These are phyloP conservation scores for Suillus paluster DNA, from an alignment of 768 basidiomycete genomes.

Conservation along the genomic window DNA sequence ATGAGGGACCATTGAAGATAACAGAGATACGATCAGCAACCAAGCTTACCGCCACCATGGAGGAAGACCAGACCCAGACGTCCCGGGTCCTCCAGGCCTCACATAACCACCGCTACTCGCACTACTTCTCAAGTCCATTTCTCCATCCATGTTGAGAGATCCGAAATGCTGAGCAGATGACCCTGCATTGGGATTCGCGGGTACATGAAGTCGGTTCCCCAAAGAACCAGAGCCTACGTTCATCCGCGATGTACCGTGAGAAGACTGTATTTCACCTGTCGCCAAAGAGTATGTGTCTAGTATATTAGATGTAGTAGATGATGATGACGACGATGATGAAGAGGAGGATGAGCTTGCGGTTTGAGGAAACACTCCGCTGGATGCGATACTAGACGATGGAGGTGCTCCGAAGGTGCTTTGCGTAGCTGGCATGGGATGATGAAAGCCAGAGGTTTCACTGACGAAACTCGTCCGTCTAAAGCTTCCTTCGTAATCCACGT, in stretches of 20 bases:
- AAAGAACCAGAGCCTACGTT: neutral
- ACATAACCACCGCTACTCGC: neutral
- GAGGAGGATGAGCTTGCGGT: neutral
- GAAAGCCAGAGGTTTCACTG: neutral
- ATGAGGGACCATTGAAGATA: neutral
- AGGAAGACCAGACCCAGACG: neutral
- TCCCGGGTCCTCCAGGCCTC: neutral
- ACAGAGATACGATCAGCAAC: neutral
- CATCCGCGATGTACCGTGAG: neutral
- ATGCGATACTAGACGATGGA: neutral
- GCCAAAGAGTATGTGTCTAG: neutral
- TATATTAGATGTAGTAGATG: constrained; percentile 1
- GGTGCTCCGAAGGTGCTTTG: neutral
- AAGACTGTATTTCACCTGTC: neutral
- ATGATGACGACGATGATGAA: neutral
- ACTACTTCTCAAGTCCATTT: neutral
- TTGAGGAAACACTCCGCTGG: constrained; percentile 1
- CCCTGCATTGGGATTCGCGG: neutral
- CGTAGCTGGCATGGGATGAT: neutral
- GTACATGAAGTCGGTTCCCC: neutral
- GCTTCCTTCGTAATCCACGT: neutral
- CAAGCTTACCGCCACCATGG: constrained; percentile 1
- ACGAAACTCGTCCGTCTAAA: neutral
- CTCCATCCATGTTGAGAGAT: neutral
- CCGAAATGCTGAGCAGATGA: neutral